Base-by-base conservation (phyloP, 1,284 basidiomycete species). In the Meira miltonrushii region DNA sequence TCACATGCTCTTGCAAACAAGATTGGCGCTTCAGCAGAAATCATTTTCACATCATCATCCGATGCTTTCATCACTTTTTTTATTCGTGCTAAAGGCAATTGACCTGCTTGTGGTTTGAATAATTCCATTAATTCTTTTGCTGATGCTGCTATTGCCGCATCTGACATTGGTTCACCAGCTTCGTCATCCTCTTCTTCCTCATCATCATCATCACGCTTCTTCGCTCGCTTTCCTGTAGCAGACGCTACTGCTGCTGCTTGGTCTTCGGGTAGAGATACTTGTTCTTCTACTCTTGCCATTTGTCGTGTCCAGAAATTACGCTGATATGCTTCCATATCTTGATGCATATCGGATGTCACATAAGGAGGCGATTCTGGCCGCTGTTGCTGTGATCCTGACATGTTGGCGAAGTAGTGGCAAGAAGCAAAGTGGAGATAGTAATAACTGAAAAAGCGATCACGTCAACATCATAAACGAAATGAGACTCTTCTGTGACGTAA, bases 41-140 rank as follows among this genome's bases (percentile, higher is more conserved):
- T 77, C 73, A 77, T 75, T 71, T 75, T 75, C 58, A 78, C 73
- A 47, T 75, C 69, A 39, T 74, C 73, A 57, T 78, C 73, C 2
- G 53, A 39, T 21, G 67, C 68, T 62, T 78, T 78, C 75, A 78
- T 77, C 46, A 77, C 75, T 52, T 77, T 77, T 47, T 78, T 78
- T 59, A 78, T 77, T 11, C 75, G 63, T 1, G 75, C 75, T n/a
- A 78, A 60, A 0, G 75, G 75, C 1, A 78, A 60, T 17, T 74
- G 72, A n/a, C 73, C 69, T 28, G 66, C 40, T 25, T 46, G 40
- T 9, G 55, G 55, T n/a, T 56, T 56, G 25, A 56, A 56, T 33
- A 43, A 41, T 15, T 55, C 54, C 54, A 53, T 53, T 17, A 47
- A 47, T 52, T 55, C 43, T 21, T 37, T 37, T 15, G n/a, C 23